Conservation (phyloP, 257 asterid species). For the Eucommia ulmoides region DNA sequence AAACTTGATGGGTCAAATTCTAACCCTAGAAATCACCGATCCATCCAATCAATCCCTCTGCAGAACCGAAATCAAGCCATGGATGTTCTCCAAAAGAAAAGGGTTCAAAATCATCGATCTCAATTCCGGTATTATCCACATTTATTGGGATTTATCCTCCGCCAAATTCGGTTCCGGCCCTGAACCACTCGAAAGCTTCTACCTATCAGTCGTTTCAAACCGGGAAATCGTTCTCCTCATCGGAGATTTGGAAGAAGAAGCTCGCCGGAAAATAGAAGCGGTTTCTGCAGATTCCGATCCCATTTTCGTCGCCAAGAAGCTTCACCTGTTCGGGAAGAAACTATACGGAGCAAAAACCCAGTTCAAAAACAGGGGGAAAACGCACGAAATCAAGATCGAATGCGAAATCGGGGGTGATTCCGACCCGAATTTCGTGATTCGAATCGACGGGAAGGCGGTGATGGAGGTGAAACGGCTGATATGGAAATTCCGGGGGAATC, state of each 20-base stretch:
- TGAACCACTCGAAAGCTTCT: conserved; percentile 31
- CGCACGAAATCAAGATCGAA: conserved; percentile 31
- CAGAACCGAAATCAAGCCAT: conserved; percentile 42
- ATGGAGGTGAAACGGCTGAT: conserved; percentile 32
- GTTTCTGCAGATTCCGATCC: conserved; percentile 19
- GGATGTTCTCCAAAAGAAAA: conserved; percentile 37
- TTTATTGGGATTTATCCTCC: conserved; percentile 32
- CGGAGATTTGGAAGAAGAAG: conserved; percentile 37
- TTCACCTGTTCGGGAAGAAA: conserved; percentile 34
- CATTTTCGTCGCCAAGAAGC: conserved; percentile 28
- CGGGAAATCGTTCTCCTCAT: conserved; percentile 27
- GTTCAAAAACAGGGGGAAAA: conserved; percentile 20
- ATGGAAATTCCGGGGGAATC: conserved; percentile 44
- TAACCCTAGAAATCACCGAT: conserved; percentile 33
- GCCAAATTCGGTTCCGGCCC: conserved; percentile 43
- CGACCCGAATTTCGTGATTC: conserved; percentile 26
- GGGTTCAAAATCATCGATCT: conserved; percentile 37
- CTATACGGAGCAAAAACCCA: conserved; percentile 22
- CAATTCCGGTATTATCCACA: conserved; percentile 25
- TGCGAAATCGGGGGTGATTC: conserved; percentile 26
- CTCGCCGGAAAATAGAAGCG: conserved; percentile 26
- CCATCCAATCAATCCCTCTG: conserved; percentile 23
- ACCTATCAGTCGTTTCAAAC: conserved; percentile 26
- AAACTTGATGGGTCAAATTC: conserved; percentile 44
- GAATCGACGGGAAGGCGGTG: conserved; percentile 27